phyloP scores from a whole-genome alignment of 148 eudicot genomes.

The Cornus controversa region DNA sequence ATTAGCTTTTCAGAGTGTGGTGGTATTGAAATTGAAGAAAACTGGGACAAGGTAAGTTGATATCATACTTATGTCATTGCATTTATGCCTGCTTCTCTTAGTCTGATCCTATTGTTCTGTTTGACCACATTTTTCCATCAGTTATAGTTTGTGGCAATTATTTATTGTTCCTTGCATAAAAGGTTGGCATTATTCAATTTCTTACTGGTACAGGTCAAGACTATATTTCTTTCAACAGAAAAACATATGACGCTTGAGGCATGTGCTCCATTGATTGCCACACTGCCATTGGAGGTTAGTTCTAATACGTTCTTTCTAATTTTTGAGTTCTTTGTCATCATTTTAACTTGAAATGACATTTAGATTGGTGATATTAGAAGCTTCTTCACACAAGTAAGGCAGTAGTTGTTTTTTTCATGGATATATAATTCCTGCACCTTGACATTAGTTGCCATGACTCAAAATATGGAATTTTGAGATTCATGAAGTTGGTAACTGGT shows the following conservation, averaged over 20 bases:
- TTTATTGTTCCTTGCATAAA: not conserved
- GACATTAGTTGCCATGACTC: not conserved
- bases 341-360: not conserved
- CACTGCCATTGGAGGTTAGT: constrained; percentile 75
- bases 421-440: not conserved
- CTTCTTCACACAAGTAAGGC: not conserved
- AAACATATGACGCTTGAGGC: constrained; percentile 48
- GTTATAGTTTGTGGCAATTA: not conserved
- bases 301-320: not conserved
- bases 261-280: constrained; percentile 81
- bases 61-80: not conserved
- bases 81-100: not conserved
- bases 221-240: constrained; percentile 63
- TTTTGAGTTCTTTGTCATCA: not conserved
- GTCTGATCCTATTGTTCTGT: not conserved
- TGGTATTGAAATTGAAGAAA: constrained; percentile 85
- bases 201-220: constrained; percentile 58
- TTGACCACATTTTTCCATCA: not conserved
- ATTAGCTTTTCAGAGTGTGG: constrained; percentile 89
- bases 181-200: not conserved
- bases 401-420: not conserved
- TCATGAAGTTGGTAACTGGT: not conserved
- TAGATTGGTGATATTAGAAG: not conserved
- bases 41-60: constrained; percentile 76
- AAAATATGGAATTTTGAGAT: not conserved